phyloP scores from a whole-genome alignment of 768 basidiomycete species.

The Termitomyces sp. region DNA sequence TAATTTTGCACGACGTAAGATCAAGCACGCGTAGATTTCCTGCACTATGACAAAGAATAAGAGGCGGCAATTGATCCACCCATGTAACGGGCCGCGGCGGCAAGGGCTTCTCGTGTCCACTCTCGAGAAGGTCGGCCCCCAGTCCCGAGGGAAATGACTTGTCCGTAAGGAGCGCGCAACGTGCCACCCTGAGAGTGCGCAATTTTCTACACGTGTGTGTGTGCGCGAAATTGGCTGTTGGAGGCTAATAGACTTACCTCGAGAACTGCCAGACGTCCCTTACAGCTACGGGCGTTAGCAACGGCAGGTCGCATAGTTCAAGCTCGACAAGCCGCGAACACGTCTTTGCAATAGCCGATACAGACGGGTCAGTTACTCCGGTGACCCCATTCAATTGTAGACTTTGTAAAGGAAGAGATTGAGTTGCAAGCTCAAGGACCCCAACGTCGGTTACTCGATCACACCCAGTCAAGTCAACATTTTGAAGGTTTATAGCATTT shows the following conservation, averaged over 20 bases:
- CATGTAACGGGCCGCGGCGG: slow-evolving; percentile 53
- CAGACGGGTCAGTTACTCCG: slow-evolving; percentile 50
- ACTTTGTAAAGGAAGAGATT: slow-evolving; percentile 65
- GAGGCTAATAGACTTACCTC: slow-evolving; percentile 29
- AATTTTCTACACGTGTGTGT: slow-evolving; percentile 47
- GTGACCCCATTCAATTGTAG: slow-evolving; percentile 68
- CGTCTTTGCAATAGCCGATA: slow-evolving; percentile 67
- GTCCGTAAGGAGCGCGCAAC: slow-evolving; percentile 75
- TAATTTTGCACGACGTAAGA: slow-evolving; percentile 68
- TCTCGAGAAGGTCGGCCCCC: slow-evolving; percentile 18
- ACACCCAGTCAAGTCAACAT: slow-evolving; percentile 75
- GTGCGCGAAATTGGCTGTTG: slow-evolving; percentile 10
- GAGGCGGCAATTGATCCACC: slow-evolving; percentile 56
- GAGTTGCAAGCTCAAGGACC: slow-evolving; percentile 62
- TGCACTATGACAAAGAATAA: slow-evolving; percentile 58
- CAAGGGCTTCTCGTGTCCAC: slow-evolving; percentile 40
- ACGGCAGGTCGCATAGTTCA: slow-evolving; percentile 66
- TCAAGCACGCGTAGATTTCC: slow-evolving; percentile 78
- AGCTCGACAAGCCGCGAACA: slow-evolving; percentile 79
- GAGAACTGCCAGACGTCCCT: slow-evolving; percentile 82
- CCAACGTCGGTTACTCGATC: slow-evolving; percentile 72
- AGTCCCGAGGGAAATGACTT: slow-evolving; percentile 63
- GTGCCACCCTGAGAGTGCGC: slow-evolving; percentile 68
- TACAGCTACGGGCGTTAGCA: slow-evolving; percentile 62
- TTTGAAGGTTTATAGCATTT: slow-evolving; percentile 61